Percentiles rank a stretch among this genome's conserved stretches.
These are phyloP conservation scores for Aspergillus fischeri DNA, from an alignment of 2,329 filamentous ascomycete species.

Conservation along the genomic window DNA sequence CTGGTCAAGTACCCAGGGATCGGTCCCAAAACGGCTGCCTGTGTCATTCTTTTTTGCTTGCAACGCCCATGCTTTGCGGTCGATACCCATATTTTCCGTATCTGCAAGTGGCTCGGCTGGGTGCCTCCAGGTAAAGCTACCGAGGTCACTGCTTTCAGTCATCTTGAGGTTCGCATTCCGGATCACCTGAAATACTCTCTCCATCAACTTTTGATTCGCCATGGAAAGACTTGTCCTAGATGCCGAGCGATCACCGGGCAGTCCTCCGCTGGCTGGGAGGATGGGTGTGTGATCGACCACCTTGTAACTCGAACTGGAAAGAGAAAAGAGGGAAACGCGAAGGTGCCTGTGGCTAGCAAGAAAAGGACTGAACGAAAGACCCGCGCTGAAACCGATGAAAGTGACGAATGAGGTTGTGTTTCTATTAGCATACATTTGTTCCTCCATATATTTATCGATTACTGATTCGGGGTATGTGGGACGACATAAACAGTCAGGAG, in stretches of 20 bases:
- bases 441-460: background rate
- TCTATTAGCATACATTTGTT: background rate
- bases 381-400: background rate
- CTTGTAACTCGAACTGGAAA: conserved; percentile 55
- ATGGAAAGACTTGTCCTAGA: conserved; percentile 59
- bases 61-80: conserved; percentile 62
- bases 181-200: conserved; percentile 61
- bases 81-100: conserved; percentile 63
- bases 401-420: background rate
- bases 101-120: conserved; percentile 61
- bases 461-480: background rate
- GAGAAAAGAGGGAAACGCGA: conserved; percentile 31
- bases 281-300: conserved; percentile 62
- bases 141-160: conserved; percentile 51
- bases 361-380: conserved; percentile 3
- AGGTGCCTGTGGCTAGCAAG: background rate
- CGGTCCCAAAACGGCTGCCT: conserved; percentile 63
- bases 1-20: conserved; percentile 60
- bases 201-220: conserved; percentile 58
- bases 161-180: conserved; percentile 58
- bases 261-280: conserved; percentile 59
- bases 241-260: conserved; percentile 59
- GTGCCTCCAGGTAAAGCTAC: conserved; percentile 48
- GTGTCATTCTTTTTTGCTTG: conserved; percentile 62
- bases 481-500: background rate